Evolutionary conservation across 164 flowering plant genomes (phyloP), one percentile per base, ranked within the genome.

Genomic region (Santalum album): DNA sequence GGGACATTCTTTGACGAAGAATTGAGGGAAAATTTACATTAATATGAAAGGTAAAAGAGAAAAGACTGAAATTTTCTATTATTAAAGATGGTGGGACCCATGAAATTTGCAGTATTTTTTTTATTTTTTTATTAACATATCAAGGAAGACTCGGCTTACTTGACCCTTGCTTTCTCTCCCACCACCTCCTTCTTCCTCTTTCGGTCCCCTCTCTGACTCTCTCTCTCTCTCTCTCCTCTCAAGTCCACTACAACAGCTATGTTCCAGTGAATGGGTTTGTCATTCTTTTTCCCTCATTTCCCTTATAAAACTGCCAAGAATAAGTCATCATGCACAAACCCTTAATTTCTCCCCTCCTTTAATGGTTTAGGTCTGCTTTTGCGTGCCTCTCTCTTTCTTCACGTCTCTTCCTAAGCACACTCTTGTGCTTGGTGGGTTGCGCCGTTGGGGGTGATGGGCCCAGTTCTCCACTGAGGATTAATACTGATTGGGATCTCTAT

Each of bases 341-440:
- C n/a, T n/a, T n/a, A n/a, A n/a, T n/a, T n/a, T n/a, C 40, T 48
- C 43, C 51, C 35, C 43, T 24, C n/a, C 52, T 54, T 58, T 67
- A 68, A 66, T 70, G 75, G 72, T 75, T 68, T 66, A 70, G 77
- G 69, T 72, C 67, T 65, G 49, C 66, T 47, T 56, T 63, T 36
- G 22, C 19, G 25, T 9, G 4, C 50, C 40, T 18, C 34, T 53
- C 47, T 32, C 36, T 21, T 25, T 45, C 23, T 34, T 24, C 35
- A 15, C 36, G 36, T 67, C 64, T 60, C 60, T 53, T 60, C 64
- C 61, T 58, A 32, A 65, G 62, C 64, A 49, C 51, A 18, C 72
- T 51, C 71, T 72, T 70, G 57, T 69, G 71, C 73, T 73, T 75
- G 72, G 75, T 73, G 64, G 68, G 72, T 69, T 75, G 73, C 61